Evolutionary conservation across 768 basidiomycete species (phyloP).

Genomic region (Hypsizygus marmoreus): DNA sequence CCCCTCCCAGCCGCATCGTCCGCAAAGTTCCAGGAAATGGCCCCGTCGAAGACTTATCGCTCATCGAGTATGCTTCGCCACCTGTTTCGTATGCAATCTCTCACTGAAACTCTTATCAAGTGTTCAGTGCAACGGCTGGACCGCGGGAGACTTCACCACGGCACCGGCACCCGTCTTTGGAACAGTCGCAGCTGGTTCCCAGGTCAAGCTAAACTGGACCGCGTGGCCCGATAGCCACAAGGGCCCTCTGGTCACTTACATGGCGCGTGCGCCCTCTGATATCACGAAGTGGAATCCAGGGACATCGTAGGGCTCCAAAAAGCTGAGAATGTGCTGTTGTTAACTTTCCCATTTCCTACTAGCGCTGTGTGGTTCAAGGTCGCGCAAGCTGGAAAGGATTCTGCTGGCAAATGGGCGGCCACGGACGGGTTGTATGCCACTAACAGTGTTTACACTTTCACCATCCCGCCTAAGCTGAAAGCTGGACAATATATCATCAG

Average conservation of each 20-base stretch:
- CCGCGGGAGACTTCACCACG: conserved; percentile 27
- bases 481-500: conserved; percentile 52
- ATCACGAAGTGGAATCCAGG: conserved; percentile 45
- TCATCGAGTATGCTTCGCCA: conserved; percentile 30
- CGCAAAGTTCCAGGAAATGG: conserved; percentile 39
- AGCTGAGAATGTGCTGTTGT: too few relatives aligned
- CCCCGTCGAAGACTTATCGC: conserved; percentile 37
- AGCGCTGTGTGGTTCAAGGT: conserved; percentile 58
- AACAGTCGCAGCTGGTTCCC: conserved; percentile 41
- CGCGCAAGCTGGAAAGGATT: conserved; percentile 44
- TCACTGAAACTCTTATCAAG: conserved; percentile 14
- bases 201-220: conserved; percentile 44
- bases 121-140: conserved; percentile 37
- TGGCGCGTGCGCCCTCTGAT: conserved; percentile 46
- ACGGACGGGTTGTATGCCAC: conserved; percentile 38
- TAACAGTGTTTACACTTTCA: conserved; percentile 47
- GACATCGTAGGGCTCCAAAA: conserved; percentile 38
- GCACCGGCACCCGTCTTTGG: conserved; percentile 40
- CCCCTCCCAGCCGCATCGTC: conserved; percentile 39
- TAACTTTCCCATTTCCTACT: background rate
- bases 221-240: conserved; percentile 39
- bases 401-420: conserved; percentile 47
- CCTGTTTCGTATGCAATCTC: background rate
- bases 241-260: conserved; percentile 49
- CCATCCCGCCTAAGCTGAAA: conserved; percentile 45